Percentiles rank a stretch among this genome's conserved stretches.
These are phyloP conservation scores for Pelargonium exstipulatum DNA, from an alignment of 441 rosid species.

Conservation along the genomic window DNA sequence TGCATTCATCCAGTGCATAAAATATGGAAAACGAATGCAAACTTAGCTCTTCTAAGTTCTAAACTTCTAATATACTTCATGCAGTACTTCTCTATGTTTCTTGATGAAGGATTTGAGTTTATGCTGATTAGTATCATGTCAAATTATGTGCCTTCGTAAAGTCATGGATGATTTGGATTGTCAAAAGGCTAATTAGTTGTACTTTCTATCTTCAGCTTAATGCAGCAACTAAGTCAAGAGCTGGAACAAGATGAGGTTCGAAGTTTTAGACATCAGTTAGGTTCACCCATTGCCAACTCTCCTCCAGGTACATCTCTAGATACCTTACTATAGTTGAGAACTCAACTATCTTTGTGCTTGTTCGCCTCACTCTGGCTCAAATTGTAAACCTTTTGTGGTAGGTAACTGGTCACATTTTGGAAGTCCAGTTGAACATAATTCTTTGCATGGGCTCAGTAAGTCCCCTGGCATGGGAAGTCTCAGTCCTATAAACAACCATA, in stretches of 20 bases:
- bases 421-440: constrained; percentile 56
- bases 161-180: constrained; percentile 3
- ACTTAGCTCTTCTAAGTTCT: neutral
- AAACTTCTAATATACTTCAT: neutral
- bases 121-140: neutral
- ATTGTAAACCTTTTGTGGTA: constrained; percentile 28
- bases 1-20: neutral
- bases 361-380: constrained; percentile 11
- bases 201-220: constrained; percentile 39
- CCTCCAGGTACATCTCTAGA: constrained; percentile 60
- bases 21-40: too few relatives aligned
- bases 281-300: constrained; percentile 76
- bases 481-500: constrained; percentile 44
- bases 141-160: constrained; percentile 7
- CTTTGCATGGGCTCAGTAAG: constrained; percentile 46
- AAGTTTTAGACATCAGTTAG: constrained; percentile 54
- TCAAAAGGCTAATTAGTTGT: constrained; percentile 13
- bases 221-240: constrained; percentile 62
- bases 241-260: constrained; percentile 63
- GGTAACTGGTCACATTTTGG: constrained; percentile 71
- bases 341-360: constrained; percentile 6
- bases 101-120: neutral
- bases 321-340: constrained; percentile 13
- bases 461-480: constrained; percentile 49
- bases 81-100: neutral